Evolutionary conservation across 1,284 basidiomycete genomes (phyloP), one percentile per base, ranked within the genome.

Genomic region (Macrocybe sp.): DNA sequence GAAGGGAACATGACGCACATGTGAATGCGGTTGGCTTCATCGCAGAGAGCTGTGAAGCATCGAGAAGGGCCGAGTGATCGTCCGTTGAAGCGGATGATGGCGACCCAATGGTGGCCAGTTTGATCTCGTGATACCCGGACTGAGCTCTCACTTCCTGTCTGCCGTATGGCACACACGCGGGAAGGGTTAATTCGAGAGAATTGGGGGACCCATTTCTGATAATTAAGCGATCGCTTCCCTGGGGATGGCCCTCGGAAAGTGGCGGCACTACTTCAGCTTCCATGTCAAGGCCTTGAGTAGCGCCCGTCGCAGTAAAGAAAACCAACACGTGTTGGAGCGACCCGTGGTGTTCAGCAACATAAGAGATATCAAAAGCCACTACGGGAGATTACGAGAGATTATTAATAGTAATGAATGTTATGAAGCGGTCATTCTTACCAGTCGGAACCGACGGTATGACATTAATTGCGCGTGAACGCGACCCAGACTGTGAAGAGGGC

Each of bases 281-380:
- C 31, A 85, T 64, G 32, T 78, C 75, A 7, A 66, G 63, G 1
- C 73, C 75, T 1, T 74, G 66, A 1, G 65, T 67, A 8, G 70
- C 62, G 3, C 76, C 75, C 6, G 69, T 69, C 14, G 78, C 68
- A 10, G 71, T 75, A 44, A 83, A 64, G 61, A 90, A 89, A 6
- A 89, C 75, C 36, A 90, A 72, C 14, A 92, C 75, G 47, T 85
- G 82, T 14, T 82, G 80, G 0, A 94, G 75, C 46, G 81, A 88
- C 60, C 92, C 89, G 62, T 93, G 89, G 59, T 89, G 78, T 62
- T 94, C 92, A 3, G 89, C 89, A 31, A 93, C 76, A 58, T 89
- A 92, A 11, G 72, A 64, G 8, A 89, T 73, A 38, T 83, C 76
- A 37, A 89, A 74, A 5, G 63, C 69, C 53, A 64, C 67, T 68